phyloP scores from a whole-genome alignment of 331 rosid genomes.

The Quercus lobata region DNA sequence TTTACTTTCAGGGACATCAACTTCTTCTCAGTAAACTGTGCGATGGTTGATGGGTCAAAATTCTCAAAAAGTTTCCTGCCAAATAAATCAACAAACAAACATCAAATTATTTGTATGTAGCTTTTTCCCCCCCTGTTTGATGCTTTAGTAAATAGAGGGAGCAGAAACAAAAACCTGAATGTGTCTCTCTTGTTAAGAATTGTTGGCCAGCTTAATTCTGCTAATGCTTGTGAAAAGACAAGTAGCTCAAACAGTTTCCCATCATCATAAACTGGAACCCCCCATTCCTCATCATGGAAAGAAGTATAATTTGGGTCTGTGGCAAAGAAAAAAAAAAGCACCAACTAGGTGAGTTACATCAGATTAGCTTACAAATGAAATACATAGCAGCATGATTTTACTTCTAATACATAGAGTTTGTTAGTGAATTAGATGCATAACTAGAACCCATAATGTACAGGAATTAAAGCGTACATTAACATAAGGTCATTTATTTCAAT shows the following conservation, averaged over 20 bases:
- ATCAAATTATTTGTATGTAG: conserved; percentile 3
- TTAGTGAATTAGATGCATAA: neutral
- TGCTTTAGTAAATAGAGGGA: neutral
- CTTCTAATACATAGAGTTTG: neutral
- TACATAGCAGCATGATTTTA: neutral
- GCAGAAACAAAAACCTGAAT: conserved; percentile 52
- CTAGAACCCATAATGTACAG: neutral
- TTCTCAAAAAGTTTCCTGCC: conserved; percentile 65
- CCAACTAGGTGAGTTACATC: neutral
- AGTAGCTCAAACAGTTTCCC: conserved; percentile 77
- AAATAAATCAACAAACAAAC: conserved; percentile 6
- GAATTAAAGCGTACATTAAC: neutral
- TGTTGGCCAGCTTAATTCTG: conserved; percentile 81
- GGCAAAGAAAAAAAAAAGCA: neutral
- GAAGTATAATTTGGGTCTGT: conserved; percentile 65
- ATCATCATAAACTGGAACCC: conserved; percentile 73
- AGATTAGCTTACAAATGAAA: neutral
- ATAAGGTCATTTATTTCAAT: neutral
- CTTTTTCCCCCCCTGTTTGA: neutral
- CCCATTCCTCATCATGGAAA: conserved; percentile 96
- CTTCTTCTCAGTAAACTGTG: conserved; percentile 68
- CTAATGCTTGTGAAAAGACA: conserved; percentile 78
- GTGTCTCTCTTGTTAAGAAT: conserved; percentile 62
- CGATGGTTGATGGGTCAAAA: conserved; percentile 67
- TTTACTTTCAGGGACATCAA: conserved; percentile 49